phyloP scores from a whole-genome alignment of 441 rosid species.

The Euphorbia corollata region DNA sequence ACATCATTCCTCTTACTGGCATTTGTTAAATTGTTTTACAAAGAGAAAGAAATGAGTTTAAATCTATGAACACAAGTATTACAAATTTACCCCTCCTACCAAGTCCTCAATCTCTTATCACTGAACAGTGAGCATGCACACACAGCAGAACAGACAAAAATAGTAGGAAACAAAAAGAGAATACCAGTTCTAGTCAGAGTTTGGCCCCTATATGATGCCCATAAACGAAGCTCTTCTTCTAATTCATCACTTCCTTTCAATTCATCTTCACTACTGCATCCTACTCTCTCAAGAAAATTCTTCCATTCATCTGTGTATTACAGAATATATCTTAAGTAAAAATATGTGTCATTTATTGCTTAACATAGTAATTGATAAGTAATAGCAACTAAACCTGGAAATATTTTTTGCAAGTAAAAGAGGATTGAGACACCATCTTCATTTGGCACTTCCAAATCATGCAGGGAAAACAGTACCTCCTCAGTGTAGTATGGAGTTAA shows the following conservation, averaged over 20 bases:
- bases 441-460: conserved; percentile 64
- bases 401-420: conserved; percentile 95
- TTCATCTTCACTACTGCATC: conserved; percentile 50
- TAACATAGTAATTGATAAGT: not conserved
- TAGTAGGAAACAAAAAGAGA: conserved; percentile 6
- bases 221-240: conserved; percentile 80
- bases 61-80: not conserved
- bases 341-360: not conserved
- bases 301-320: conserved; percentile 82
- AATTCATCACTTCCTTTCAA: conserved; percentile 51
- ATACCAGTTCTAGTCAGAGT: conserved; percentile 95
- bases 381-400: conserved; percentile 60
- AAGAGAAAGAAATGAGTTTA: conserved; percentile 2
- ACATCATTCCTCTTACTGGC: conserved; percentile 99
- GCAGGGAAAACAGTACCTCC: conserved; percentile 87
- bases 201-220: conserved; percentile 99
- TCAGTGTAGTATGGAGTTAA: conserved; percentile 96
- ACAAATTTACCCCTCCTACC: not conserved
- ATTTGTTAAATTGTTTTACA: conserved; percentile 23
- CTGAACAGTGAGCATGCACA: not conserved
- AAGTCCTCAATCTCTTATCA: not conserved
- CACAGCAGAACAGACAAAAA: not conserved
- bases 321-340: not conserved
- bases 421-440: conserved; percentile 99
- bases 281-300: conserved; percentile 79